Evolutionary conservation across 495 filamentous ascomycete species (phyloP).

Genomic region (Penicillium herquei): DNA sequence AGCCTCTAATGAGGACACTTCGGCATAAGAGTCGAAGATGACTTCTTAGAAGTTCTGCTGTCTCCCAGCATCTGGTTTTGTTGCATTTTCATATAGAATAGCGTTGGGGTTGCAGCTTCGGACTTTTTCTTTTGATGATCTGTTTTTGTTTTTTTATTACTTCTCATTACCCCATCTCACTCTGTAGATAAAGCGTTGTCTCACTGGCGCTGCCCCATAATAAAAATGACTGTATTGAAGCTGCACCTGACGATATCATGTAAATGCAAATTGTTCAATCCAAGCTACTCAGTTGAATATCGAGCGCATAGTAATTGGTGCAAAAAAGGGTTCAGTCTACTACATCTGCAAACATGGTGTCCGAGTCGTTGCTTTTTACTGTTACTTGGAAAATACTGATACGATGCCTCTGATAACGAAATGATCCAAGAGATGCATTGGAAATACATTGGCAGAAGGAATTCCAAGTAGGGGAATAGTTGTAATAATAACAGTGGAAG

Average conservation of each 20-base stretch:
- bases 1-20: conserved; percentile 3
- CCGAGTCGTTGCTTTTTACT: too few relatives aligned
- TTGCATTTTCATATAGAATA: conserved; percentile 23
- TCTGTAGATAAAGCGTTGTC: conserved; percentile 24
- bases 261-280: background rate
- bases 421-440: too few relatives aligned
- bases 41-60: background rate
- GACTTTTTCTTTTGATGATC: conserved; percentile 5
- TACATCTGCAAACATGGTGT: too few relatives aligned
- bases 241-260: background rate
- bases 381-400: too few relatives aligned
- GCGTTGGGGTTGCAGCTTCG: conserved; percentile 9
- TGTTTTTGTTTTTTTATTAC: conserved; percentile 2
- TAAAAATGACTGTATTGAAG: conserved; percentile 1
- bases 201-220: conserved; percentile 9
- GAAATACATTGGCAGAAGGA: background rate
- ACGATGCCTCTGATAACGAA: too few relatives aligned
- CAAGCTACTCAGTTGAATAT: background rate
- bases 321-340: too few relatives aligned
- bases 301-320: background rate
- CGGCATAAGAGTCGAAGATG: conserved; percentile 2
- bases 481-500: background rate
- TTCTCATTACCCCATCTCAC: background rate
- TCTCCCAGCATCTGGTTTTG: conserved; percentile 1
- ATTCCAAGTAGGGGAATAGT: background rate